Evolutionary conservation across 306 rosid species (phyloP).

Genomic region (Boehmeria nivea): DNA sequence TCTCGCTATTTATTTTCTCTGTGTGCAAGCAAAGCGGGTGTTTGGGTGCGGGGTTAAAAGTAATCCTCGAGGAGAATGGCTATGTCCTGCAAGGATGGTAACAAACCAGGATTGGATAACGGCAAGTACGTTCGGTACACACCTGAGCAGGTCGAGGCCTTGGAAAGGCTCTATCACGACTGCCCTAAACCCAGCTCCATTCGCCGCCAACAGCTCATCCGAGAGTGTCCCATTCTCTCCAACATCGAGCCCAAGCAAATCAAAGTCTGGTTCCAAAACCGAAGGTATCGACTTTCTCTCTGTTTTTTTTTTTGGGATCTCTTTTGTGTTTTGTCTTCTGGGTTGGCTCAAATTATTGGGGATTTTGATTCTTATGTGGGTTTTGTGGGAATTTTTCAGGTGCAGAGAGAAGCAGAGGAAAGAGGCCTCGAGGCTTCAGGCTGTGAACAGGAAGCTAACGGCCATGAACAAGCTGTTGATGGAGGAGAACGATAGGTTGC

Average conservation of each 20-base stretch:
- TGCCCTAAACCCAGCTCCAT: conserved; percentile 98
- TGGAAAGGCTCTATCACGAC: conserved; percentile 93
- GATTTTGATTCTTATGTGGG: neutral
- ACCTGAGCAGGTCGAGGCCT: conserved; percentile 99
- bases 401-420: conserved; percentile 98
- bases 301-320: neutral
- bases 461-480: conserved; percentile 96
- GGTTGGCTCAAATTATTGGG: conserved; percentile 9
- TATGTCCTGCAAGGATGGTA: conserved; percentile 99
- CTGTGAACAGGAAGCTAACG: conserved; percentile 85
- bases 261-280: conserved; percentile 95
- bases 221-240: conserved; percentile 93
- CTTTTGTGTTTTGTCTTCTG: neutral
- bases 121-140: conserved; percentile 97
- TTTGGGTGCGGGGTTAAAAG: neutral
- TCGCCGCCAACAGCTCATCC: conserved; percentile 91
- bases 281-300: conserved; percentile 47
- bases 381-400: conserved; percentile 30
- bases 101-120: conserved; percentile 46
- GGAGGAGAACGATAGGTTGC: conserved; percentile 99
- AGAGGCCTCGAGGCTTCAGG: conserved; percentile 82
- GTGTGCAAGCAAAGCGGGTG: too few species aligned
- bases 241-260: conserved; percentile 92
- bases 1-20: too few species aligned
- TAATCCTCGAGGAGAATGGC: conserved; percentile 31